Conservation (phyloP, 352 stramenopile genomes). For the Globisporangium middletonii region DNA sequence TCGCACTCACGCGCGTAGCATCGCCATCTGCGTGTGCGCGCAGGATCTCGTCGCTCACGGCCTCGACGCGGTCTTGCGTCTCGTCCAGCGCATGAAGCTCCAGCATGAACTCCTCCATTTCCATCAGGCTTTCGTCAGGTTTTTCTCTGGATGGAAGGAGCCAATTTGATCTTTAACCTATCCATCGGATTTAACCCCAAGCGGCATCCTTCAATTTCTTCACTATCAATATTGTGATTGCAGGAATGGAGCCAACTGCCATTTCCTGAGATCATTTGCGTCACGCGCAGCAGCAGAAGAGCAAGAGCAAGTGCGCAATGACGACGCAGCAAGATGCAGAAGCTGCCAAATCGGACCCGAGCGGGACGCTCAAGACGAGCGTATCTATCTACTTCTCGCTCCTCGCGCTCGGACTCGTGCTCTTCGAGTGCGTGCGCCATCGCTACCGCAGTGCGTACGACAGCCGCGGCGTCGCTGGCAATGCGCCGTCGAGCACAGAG, state of each 20-base stretch:
- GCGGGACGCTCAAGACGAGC: constrained; percentile 60
- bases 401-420: constrained; percentile 33
- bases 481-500: constrained; percentile 2
- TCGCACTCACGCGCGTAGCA: constrained; percentile 22
- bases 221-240: no score
- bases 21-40: constrained; percentile 33
- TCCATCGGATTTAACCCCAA: no score
- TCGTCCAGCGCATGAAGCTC: constrained; percentile 75
- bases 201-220: no score
- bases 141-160: no score
- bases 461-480: constrained; percentile 25
- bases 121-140: no score
- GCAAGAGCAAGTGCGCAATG: constrained; percentile 11
- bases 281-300: no score
- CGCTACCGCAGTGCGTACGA: constrained; percentile 56
- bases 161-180: no score
- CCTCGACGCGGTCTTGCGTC: constrained; percentile 77
- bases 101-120: constrained; percentile 72
- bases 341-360: constrained; percentile 55
- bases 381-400: constrained; percentile 61
- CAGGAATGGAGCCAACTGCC: no score
- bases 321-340: constrained; percentile 45
- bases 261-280: no score
- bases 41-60: constrained; percentile 72
- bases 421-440: constrained; percentile 56